A percentile compares a stretch with the other conserved stretches of the same genome.
Evolutionary conservation across 2,329 filamentous ascomycete genomes (phyloP).

Genomic region (Penicillium italicum): DNA sequence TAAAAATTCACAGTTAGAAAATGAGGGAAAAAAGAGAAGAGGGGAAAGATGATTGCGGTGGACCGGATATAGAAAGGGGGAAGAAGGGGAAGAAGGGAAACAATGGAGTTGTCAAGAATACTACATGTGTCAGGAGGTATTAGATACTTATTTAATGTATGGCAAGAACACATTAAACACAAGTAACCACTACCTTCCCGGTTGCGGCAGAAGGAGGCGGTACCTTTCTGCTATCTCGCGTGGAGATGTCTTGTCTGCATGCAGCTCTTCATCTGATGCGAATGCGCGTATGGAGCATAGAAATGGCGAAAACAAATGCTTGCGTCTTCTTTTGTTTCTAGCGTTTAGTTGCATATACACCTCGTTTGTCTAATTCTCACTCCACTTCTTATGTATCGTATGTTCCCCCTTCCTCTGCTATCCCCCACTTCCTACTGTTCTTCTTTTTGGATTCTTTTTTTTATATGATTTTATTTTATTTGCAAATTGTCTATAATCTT

Average conservation of each 20-base stretch:
- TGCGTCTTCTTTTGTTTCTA: conserved; percentile 15
- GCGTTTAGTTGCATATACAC: conserved; percentile 11
- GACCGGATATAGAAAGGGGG: conserved; percentile 2
- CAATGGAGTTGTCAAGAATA: conserved; percentile 4
- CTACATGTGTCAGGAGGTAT: neutral
- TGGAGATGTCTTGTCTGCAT: conserved; percentile 2
- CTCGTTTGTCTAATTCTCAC: conserved; percentile 12
- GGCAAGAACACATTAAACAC: rapidly evolving
- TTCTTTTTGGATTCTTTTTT: conserved; percentile 8
- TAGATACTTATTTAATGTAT: neutral
- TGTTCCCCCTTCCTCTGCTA: conserved; percentile 14
- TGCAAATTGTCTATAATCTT: conserved; percentile 8
- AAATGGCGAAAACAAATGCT: conserved; percentile 22
- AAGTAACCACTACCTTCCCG: conserved; percentile 9
- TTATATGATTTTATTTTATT: conserved; percentile 1
- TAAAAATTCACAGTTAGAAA: neutral
- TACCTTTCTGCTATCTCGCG: neutral
- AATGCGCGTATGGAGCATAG: neutral
- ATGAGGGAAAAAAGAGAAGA: neutral
- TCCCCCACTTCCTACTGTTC: conserved; percentile 6
- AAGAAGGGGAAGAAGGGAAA: neutral
- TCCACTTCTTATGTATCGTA: conserved; percentile 24
- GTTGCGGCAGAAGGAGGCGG: conserved; percentile 10
- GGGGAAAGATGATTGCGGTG: neutral
- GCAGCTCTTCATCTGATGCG: neutral